Evolutionary conservation across 768 basidiomycete species (phyloP).

Genomic region (Lepiota brunneoincarnata): DNA sequence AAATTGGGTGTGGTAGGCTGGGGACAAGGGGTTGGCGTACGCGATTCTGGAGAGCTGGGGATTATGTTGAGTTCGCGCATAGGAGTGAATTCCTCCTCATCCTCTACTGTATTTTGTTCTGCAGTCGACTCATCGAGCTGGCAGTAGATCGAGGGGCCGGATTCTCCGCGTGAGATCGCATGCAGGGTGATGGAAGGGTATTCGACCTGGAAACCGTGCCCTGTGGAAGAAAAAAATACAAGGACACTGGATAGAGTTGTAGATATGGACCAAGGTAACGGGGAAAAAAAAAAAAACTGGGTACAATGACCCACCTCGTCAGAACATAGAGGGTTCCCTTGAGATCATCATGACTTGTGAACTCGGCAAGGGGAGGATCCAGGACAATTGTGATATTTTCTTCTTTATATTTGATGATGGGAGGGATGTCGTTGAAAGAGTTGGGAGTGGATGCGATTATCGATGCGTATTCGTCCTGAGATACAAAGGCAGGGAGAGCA

Average conservation of each 20-base stretch:
- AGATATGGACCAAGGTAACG: slow-evolving; percentile 3
- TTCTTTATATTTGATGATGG: slow-evolving; percentile 74
- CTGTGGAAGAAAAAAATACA: slow-evolving; percentile 69
- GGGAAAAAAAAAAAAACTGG: slow-evolving; percentile 1
- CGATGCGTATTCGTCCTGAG: slow-evolving; percentile 62
- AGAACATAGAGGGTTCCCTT: slow-evolving; percentile 80
- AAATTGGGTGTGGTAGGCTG: too few species aligned
- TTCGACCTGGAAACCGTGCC: slow-evolving; percentile 76
- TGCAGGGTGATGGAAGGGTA: slow-evolving; percentile 93
- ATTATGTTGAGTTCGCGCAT: slow-evolving; percentile 84
- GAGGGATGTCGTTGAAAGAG: slow-evolving; percentile 83
- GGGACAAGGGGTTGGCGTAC: slow-evolving; percentile 48
- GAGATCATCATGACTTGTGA: slow-evolving; percentile 46
- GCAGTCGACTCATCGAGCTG: slow-evolving; percentile 75
- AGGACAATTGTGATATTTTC: slow-evolving; percentile 66
- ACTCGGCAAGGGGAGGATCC: slow-evolving; percentile 65
- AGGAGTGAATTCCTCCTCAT: slow-evolving; percentile 37
- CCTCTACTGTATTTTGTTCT: slow-evolving; percentile 32
- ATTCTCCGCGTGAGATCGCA: slow-evolving; percentile 75
- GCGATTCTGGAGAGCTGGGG: slow-evolving; percentile 51
- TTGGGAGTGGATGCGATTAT: slow-evolving; percentile 78
- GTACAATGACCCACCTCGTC: slow-evolving; percentile 59
- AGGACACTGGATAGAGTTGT: slow-evolving; percentile 45
- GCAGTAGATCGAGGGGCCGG: slow-evolving; percentile 80
- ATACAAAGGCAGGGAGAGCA: slow-evolving; percentile 34